Base-by-base conservation (phyloP, 108 stramenopile genomes). In the Heterococcus sp. region DNA sequence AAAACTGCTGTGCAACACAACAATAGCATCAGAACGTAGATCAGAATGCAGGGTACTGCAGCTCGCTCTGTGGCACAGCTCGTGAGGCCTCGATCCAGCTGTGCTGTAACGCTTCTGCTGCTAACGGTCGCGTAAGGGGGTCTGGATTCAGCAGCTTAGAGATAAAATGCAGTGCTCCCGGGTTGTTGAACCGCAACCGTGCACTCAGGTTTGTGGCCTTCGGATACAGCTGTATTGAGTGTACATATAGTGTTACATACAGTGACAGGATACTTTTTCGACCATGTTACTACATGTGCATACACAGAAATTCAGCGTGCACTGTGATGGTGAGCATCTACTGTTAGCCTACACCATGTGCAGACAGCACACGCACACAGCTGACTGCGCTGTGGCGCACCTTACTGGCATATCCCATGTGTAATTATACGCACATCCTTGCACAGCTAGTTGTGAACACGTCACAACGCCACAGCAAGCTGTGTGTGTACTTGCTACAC, bases 331-430 rank as follows among this genome's bases (percentile, higher is more conserved):
- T 8, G 46, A 58, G 46, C 8, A 21, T 21, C 8, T 8, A 14
- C 46, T 14, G 46, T 58, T 58, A 8, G 46, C 21, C 46, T 58
- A 8, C 21, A 21, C 46, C 8, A 21, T 58, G 46, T 58, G 46
- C 46, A 8, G 46, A 21, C 46, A 58, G 46, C 46, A 58, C 14
- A 8, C 46, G 46, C 46, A 58, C 46, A 58, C 8, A 58, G 46
- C 46, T 8, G 14, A 58, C n/a, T n/a, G n/a, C n/a, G n/a, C n/a
- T n/a, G n/a, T 8, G 46, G 46, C 21, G 46, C 46, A 58, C 46
- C 46, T 58, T 21, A 21, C 8, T 91, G 14, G 46, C 46, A 58
- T 92, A 84, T 76, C 93, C 14, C 21, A 21, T 58, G 46, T 58
- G 46, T 21, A 8, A 21, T 21, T 58, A 21, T 21, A 21, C n/a